phyloP scores from a whole-genome alignment of 805 yeast species.

The Cyberlindnera euphorbiae region DNA sequence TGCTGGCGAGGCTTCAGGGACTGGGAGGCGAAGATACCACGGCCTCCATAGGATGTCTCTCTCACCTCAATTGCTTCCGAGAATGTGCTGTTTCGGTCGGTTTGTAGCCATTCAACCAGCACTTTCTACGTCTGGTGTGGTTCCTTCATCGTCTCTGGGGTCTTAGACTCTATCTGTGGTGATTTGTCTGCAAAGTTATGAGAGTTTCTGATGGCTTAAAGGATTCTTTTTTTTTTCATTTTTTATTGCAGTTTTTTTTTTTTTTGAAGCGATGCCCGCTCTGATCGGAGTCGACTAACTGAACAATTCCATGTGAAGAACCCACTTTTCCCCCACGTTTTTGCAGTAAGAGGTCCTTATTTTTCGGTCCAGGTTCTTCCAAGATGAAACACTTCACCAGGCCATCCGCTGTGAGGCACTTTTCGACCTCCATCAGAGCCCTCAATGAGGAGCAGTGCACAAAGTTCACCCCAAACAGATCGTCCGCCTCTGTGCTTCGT shows the following conservation, averaged over 20 bases:
- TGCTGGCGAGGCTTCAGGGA: slow-evolving; percentile 36
- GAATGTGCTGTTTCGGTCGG: slow-evolving; percentile 19
- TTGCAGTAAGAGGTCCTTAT: no score
- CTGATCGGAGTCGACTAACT: no score
- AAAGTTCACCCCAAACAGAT: slow-evolving; percentile 30
- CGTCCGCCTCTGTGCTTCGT: slow-evolving; percentile 32
- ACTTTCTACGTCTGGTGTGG: slow-evolving; percentile 11
- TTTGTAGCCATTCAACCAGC: slow-evolving; percentile 31
- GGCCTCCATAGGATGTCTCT: slow-evolving; percentile 47
- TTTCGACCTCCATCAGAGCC: background rate
- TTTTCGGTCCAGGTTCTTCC: no score
- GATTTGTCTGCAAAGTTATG: no score
- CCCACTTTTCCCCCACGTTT: no score
- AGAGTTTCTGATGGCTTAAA: no score
- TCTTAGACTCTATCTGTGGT: no score
- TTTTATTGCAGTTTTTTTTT: background rate
- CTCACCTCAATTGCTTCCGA: slow-evolving; percentile 38
- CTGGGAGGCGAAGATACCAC: slow-evolving; percentile 50
- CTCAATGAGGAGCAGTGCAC: slow-evolving; percentile 6
- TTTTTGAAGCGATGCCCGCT: no score
- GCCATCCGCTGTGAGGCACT: background rate
- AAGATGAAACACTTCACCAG: background rate
- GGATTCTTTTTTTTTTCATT: background rate
- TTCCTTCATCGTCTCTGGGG: background rate
- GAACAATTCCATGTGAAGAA: no score